These are phyloP conservation scores for Botrytis deweyae DNA, from an alignment of 2,329 filamentous ascomycete species.

Conservation along the genomic window DNA sequence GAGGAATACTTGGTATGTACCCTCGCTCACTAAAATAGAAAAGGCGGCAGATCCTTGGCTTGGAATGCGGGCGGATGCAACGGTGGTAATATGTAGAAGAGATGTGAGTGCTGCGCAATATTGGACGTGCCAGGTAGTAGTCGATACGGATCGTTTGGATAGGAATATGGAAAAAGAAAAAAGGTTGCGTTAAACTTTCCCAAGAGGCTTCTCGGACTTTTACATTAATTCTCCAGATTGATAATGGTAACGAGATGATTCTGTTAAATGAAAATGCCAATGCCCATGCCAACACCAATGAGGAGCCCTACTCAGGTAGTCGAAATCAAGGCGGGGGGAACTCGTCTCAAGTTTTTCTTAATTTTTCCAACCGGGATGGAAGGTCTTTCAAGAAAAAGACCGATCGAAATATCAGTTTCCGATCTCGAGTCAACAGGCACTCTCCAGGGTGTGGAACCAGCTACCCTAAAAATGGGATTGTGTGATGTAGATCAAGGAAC, in stretches of 20 bases:
- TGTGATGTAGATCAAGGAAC: conserved; percentile 5
- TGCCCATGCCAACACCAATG: not conserved
- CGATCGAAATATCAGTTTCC: conserved; percentile 13
- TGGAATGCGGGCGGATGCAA: conserved; percentile 15
- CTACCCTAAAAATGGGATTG: not conserved
- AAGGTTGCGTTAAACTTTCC: not conserved
- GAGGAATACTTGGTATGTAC: not conserved
- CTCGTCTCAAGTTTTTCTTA: conserved; percentile 2
- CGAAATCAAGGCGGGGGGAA: conserved; percentile 6
- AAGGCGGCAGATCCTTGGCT: conserved; percentile 11
- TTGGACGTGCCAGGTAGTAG: not conserved
- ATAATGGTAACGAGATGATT: not conserved
- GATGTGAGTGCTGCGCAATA: conserved; percentile 4
- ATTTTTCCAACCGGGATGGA: not conserved
- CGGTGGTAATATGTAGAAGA: not conserved
- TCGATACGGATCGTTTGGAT: not conserved
- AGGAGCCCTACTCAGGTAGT: conserved; percentile 7
- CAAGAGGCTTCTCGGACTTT: not conserved
- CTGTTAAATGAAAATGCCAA: not conserved
- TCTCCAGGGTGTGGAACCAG: not conserved
- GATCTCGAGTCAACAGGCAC: not conserved
- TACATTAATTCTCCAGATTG: conserved; percentile 8
- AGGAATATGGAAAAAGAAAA: conserved; percentile 4
- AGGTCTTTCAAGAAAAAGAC: not conserved
- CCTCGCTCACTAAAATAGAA: conserved; percentile 17